Percentiles rank a stretch among this genome's conserved stretches.
Conservation (phyloP, 2,329 filamentous ascomycete species). For the Rachicladosporium sp. region DNA sequence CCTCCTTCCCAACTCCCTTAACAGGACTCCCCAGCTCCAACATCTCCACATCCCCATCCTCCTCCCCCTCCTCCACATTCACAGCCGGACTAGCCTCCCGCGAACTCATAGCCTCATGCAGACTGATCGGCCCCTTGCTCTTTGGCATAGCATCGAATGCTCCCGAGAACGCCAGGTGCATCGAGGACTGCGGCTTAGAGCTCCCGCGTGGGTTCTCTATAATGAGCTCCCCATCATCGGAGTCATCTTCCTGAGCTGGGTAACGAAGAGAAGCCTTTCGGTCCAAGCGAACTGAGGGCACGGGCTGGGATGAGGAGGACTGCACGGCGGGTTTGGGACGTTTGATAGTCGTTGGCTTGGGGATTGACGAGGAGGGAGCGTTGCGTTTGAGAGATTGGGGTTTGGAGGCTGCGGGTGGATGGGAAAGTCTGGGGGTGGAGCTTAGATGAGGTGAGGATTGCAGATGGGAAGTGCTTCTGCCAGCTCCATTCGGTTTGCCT, state of each 20-base stretch:
- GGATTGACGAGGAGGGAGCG: constrained; percentile 1
- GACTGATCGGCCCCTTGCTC: constrained; percentile 29
- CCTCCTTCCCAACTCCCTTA: constrained; percentile 13
- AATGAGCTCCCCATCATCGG: constrained; percentile 22
- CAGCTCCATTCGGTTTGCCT: neutral
- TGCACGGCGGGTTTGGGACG: constrained; percentile 6
- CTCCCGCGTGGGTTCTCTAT: constrained; percentile 20
- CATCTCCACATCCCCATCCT: constrained; percentile 24
- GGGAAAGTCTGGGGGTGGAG: constrained; percentile 11
- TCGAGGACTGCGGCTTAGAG: constrained; percentile 16
- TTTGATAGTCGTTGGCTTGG: constrained; percentile 1
- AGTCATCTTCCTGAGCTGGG: constrained; percentile 9
- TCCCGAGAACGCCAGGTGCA: constrained; percentile 19
- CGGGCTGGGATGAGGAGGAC: constrained; percentile 2
- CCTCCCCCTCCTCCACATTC: constrained; percentile 24
- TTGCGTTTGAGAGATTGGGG: constrained; percentile 1
- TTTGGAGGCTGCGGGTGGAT: constrained; percentile 2
- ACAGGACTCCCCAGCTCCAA: constrained; percentile 17
- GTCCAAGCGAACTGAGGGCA: constrained; percentile 17
- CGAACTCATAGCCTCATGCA: constrained; percentile 11
- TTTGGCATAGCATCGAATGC: constrained; percentile 9
- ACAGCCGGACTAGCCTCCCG: neutral
- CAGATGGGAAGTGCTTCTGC: constrained; percentile 8
- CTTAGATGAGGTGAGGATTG: constrained; percentile 7
- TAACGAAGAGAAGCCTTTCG: constrained; percentile 18